Percentiles rank a stretch among this genome's conserved stretches.
Evolutionary conservation across 108 stramenopile species (phyloP).

Genomic region (Aurantiochytrium sp.): DNA sequence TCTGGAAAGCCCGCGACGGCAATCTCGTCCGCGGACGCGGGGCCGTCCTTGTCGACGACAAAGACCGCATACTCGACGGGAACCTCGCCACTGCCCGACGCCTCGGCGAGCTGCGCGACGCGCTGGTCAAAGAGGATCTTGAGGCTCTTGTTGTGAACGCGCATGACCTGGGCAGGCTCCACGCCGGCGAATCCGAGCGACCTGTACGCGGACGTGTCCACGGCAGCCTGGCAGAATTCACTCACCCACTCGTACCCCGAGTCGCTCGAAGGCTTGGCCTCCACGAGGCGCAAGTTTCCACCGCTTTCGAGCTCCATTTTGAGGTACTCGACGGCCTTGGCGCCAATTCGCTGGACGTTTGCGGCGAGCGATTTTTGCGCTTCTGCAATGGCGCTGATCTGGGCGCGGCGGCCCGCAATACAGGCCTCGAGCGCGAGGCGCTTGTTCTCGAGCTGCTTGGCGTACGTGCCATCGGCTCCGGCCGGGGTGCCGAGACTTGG

Average conservation of each 20-base stretch:
- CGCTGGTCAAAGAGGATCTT: conserved; percentile 40
- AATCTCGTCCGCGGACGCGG: not conserved
- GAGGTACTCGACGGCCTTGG: conserved; percentile 22
- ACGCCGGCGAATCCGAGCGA: conserved; percentile 27
- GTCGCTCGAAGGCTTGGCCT: conserved; percentile 40
- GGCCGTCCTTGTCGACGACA: not conserved
- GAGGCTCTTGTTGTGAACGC: conserved; percentile 51
- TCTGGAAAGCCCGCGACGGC: not conserved
- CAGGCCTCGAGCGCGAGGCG: not conserved
- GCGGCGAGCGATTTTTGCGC: not conserved
- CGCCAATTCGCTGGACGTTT: not conserved
- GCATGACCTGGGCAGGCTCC: conserved; percentile 40
- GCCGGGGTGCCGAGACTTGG: not conserved
- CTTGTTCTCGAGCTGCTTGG: not conserved
- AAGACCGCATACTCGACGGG: not conserved
- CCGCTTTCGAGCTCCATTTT: conserved; percentile 54
- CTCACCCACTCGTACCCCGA: conserved; percentile 30
- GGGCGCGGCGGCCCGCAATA: not conserved
- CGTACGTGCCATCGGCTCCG: not conserved
- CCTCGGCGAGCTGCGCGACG: not conserved
- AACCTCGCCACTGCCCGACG: not conserved
- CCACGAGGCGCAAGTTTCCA: conserved; percentile 54
- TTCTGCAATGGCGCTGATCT: not conserved
- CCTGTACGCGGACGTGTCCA: conserved; percentile 20
- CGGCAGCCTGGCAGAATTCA: not conserved